Evolutionary conservation across 2,329 filamentous ascomycete genomes (phyloP).

Genomic region (Coleophoma cylindrospora): DNA sequence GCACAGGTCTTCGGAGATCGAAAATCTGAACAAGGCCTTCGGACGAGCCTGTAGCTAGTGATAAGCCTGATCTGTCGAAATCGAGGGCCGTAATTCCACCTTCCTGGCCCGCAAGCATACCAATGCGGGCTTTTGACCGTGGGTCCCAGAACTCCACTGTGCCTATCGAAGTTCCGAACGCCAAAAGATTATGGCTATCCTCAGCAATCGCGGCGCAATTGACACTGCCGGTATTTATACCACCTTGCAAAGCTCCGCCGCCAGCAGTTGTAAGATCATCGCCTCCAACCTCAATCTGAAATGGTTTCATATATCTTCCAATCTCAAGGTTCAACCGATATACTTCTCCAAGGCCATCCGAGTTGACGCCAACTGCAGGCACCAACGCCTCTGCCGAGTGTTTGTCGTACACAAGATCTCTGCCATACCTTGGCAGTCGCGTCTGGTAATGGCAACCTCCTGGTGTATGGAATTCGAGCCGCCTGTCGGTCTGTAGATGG

Average conservation of each 20-base stretch:
- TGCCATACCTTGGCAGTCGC: constrained; percentile 87
- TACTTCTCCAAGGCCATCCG: constrained; percentile 83
- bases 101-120: constrained; percentile 64
- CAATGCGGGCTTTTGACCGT: constrained; percentile 75
- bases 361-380: constrained; percentile 81
- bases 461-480: constrained; percentile 88
- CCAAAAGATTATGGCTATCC: constrained; percentile 80
- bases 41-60: constrained; percentile 81
- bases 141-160: constrained; percentile 97
- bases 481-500: constrained; percentile 87
- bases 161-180: constrained; percentile 92
- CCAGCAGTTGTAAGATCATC: constrained; percentile 66
- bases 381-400: constrained; percentile 80
- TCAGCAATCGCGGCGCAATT: constrained; percentile 86
- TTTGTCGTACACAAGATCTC: constrained; percentile 81
- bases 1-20: constrained; percentile 82
- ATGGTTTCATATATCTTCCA: constrained; percentile 91
- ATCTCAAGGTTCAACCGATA: constrained; percentile 89
- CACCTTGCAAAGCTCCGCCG: constrained; percentile 76
- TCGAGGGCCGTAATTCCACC: constrained; percentile 82
- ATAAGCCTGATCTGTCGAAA: constrained; percentile 79
- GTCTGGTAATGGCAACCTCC: constrained; percentile 83
- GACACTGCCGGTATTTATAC: constrained; percentile 78
- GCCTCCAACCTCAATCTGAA: constrained; percentile 83
- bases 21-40: constrained; percentile 86